Conservation (phyloP, 768 basidiomycete genomes). For the Peribolospora kevripleyi region DNA sequence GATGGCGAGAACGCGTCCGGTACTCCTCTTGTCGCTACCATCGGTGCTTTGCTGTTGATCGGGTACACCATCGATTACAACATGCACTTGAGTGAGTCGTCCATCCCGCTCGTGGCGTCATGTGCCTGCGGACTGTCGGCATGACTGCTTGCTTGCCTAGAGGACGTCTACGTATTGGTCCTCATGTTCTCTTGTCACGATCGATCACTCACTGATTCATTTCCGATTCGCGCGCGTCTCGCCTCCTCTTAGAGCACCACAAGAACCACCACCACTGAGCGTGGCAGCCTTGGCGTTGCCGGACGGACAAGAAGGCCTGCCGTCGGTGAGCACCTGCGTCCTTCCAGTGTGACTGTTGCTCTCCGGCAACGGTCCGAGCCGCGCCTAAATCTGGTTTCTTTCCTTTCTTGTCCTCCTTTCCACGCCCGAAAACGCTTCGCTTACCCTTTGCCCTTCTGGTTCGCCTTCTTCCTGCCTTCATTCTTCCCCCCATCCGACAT, state of each 20-base stretch:
- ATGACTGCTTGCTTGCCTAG: not conserved
- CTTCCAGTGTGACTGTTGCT: too few species aligned
- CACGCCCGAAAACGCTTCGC: too few species aligned
- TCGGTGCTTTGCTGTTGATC: conserved; percentile 40
- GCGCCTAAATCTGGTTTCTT: too few species aligned
- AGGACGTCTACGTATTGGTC: not conserved
- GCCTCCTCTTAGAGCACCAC: not conserved
- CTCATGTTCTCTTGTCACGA: not conserved
- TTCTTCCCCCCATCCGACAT: too few species aligned
- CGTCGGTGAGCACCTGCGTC: too few species aligned
- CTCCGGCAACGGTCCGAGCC: too few species aligned
- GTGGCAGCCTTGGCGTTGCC: too few species aligned
- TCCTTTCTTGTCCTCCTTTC: too few species aligned
- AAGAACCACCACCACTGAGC: not conserved
- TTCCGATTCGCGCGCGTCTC: not conserved
- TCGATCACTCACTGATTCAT: not conserved
- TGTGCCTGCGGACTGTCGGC: not conserved
- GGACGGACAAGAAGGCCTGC: too few species aligned
- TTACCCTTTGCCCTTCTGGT: too few species aligned
- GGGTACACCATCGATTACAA: conserved; percentile 54
- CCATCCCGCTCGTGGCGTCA: not conserved
- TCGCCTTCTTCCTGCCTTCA: too few species aligned
- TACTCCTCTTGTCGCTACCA: conserved; percentile 32
- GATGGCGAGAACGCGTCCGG: conserved; percentile 58
- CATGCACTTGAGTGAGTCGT: not conserved